A percentile compares a stretch with the other conserved stretches of the same genome.
phyloP scores from a whole-genome alignment of 2,329 filamentous ascomycete species.

The Xylariaceae sp. region DNA sequence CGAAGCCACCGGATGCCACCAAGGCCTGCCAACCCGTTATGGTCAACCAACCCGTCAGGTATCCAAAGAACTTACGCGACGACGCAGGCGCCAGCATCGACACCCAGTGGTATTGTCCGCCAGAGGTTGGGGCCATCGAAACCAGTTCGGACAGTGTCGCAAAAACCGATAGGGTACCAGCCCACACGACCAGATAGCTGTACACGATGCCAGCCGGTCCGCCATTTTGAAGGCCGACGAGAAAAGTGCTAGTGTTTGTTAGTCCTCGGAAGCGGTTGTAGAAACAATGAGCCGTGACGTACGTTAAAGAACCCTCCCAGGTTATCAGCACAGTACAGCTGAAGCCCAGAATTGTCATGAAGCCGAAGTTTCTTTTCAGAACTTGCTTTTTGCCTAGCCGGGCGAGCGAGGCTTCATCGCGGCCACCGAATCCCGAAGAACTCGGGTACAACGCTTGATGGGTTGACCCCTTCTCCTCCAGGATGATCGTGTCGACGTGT shows the following conservation, averaged over 20 bases:
- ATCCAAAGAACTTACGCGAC: constrained; percentile 20
- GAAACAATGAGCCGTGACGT: constrained; percentile 1
- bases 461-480: constrained; percentile 12
- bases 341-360: constrained; percentile 25
- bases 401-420: constrained; percentile 12
- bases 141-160: constrained; percentile 45
- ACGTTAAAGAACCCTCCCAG: constrained; percentile 25
- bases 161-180: constrained; percentile 44
- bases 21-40: constrained; percentile 23
- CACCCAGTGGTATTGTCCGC: constrained; percentile 26
- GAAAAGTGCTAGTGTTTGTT: constrained; percentile 13
- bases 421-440: neutral
- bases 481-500: neutral
- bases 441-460: constrained; percentile 2
- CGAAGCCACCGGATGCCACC: constrained; percentile 13
- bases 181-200: constrained; percentile 51
- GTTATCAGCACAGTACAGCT: constrained; percentile 26
- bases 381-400: constrained; percentile 23
- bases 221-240: constrained; percentile 21
- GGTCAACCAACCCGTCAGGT: constrained; percentile 22
- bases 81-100: constrained; percentile 24
- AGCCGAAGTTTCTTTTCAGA: constrained; percentile 23
- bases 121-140: constrained; percentile 36
- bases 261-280: neutral
- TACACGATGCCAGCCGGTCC: constrained; percentile 47